These are phyloP conservation scores for Ganoderma leucocontextum DNA, from an alignment of 1,284 basidiomycete species.

Conservation along the genomic window DNA sequence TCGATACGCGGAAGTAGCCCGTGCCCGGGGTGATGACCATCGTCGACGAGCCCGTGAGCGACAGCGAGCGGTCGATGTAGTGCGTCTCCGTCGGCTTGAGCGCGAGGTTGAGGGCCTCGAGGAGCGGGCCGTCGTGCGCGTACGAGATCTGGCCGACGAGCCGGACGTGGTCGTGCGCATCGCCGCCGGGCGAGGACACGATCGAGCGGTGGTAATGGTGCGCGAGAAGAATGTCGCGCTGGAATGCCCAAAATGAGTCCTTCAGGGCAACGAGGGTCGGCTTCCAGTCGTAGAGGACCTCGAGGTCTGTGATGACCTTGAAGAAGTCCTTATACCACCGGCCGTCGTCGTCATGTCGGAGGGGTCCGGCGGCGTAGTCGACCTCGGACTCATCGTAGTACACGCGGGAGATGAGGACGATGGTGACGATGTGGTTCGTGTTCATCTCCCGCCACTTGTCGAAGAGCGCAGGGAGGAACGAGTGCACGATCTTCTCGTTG, in stretches of 20 bases:
- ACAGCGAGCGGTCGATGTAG: conserved; percentile 95
- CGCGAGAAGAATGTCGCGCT: conserved; percentile 86
- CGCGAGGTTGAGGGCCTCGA: conserved; percentile 94
- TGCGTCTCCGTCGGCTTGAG: conserved; percentile 95
- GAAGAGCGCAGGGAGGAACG: conserved; percentile 89
- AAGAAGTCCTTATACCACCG: conserved; percentile 96
- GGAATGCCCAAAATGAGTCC: conserved; percentile 88
- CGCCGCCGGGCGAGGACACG: conserved; percentile 41
- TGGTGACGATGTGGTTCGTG: conserved; percentile 94
- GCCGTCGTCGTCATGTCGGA: conserved; percentile 76
- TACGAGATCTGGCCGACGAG: conserved; percentile 83
- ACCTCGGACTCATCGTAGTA: conserved; percentile 89
- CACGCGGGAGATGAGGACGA: conserved; percentile 94
- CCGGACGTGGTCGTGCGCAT: conserved; percentile 61
- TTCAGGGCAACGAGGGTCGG: conserved; percentile 88
- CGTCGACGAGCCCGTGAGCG: conserved; percentile 88
- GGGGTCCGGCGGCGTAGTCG: conserved; percentile 78
- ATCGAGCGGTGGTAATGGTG: conserved; percentile 83
- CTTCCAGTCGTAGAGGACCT: conserved; percentile 89
- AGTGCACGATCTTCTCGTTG: conserved; percentile 96
- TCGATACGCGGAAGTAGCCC: conserved; percentile 93
- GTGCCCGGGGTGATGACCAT: conserved; percentile 94
- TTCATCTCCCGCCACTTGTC: conserved; percentile 82
- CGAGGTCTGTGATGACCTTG: conserved; percentile 93
- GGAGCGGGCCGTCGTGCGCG: conserved; percentile 94